A percentile compares a stretch with the other conserved stretches of the same genome.
phyloP scores from a whole-genome alignment of 148 eudicot genomes.

The Linanthus parryae region DNA sequence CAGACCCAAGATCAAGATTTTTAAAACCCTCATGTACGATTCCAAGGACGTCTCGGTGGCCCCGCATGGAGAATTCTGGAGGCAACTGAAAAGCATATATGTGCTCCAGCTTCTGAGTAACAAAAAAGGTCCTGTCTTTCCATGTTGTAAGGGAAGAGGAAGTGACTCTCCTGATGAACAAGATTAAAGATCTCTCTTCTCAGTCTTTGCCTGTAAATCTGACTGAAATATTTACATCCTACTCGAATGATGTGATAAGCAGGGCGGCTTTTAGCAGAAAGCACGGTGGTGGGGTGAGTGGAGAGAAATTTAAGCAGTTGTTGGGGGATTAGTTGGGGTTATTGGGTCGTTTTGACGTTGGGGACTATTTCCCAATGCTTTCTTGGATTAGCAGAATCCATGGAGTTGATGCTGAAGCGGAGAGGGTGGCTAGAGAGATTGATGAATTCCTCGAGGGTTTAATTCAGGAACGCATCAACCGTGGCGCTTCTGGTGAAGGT shows the following conservation, averaged over 20 bases:
- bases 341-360: constrained; percentile 30
- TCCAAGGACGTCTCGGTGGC: background rate
- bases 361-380: constrained; percentile 46
- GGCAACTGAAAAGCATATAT: constrained; percentile 3
- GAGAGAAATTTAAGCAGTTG: constrained; percentile 24
- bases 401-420: constrained; percentile 44
- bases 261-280: constrained; percentile 64
- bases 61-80: constrained; percentile 1
- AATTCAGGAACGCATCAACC: constrained; percentile 24
- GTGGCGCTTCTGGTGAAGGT: background rate
- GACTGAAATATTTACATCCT: constrained; percentile 26
- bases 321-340: constrained; percentile 29
- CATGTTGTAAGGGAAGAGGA: constrained; percentile 33
- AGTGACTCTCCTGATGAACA: constrained; percentile 24
- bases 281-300: constrained; percentile 39
- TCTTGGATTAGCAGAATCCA: constrained; percentile 46
- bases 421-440: constrained; percentile 30
- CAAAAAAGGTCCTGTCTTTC: constrained; percentile 33
- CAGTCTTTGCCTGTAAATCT: constrained; percentile 29
- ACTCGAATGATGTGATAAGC: constrained; percentile 49
- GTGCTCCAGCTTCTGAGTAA: constrained; percentile 5
- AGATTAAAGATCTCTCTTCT: constrained; percentile 17
- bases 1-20: background rate
- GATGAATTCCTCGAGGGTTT: constrained; percentile 49
- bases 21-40: background rate